phyloP scores from a whole-genome alignment of 305 asterid species.

The Coffea humblotiana region DNA sequence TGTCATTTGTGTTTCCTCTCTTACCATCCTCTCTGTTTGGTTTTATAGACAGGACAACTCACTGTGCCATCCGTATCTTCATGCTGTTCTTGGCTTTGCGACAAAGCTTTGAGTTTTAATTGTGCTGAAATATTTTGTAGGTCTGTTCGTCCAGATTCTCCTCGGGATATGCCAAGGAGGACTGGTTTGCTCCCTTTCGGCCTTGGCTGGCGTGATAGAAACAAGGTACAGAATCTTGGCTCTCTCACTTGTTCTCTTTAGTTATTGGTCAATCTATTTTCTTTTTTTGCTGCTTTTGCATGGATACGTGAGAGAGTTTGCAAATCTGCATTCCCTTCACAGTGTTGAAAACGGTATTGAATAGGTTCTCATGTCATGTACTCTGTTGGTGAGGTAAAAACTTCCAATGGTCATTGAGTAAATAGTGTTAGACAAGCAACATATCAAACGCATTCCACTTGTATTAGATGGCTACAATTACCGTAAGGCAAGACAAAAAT shows the following conservation, averaged over 20 bases:
- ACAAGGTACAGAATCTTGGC: constrained; percentile 47
- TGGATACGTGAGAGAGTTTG: too few relatives aligned
- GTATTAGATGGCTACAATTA: not conserved
- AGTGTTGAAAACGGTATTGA: too few relatives aligned
- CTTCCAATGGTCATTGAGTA: too few relatives aligned
- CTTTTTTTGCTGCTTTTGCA: too few relatives aligned
- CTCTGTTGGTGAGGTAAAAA: too few relatives aligned
- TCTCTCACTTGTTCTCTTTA: too few relatives aligned
- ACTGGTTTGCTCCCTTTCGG: constrained; percentile 89
- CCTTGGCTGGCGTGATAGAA: constrained; percentile 86
- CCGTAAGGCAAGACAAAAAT: not conserved
- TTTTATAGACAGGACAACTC: not conserved
- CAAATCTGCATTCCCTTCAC: too few relatives aligned
- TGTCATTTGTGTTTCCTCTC: not conserved
- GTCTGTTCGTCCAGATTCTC: constrained; percentile 58
- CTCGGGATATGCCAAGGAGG: constrained; percentile 71
- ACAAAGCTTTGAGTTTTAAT: not conserved
- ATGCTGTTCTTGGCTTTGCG: not conserved
- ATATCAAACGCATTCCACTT: too few relatives aligned
- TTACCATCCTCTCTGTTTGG: not conserved
- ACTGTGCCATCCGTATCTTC: not conserved
- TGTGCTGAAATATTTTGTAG: constrained; percentile 30
- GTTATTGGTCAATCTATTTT: too few relatives aligned
- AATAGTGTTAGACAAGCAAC: too few relatives aligned
- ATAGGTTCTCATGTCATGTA: too few relatives aligned